Conservation (phyloP, 768 basidiomycete species). For the Crassisporium funariophilum region DNA sequence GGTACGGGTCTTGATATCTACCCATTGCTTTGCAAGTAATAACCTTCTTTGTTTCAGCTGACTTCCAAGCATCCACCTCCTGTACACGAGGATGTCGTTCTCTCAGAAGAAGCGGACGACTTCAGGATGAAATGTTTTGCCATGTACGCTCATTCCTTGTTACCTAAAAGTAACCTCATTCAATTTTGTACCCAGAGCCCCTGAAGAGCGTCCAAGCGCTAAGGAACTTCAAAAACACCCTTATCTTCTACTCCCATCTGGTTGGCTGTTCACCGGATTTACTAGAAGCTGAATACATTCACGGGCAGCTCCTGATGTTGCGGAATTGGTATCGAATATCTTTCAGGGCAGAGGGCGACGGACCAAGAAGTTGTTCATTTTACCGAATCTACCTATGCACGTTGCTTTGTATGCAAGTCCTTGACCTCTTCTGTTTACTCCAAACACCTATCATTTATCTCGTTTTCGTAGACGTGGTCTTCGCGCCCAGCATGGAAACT, state of each 20-base stretch:
- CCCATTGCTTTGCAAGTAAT: neutral
- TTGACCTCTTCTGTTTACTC: conserved; percentile 27
- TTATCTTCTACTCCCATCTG: conserved; percentile 71
- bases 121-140: conserved; percentile 91
- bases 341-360: too few relatives aligned
- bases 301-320: too few relatives aligned
- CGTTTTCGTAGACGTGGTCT: too few relatives aligned
- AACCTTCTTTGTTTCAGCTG: conserved; percentile 48
- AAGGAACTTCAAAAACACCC: conserved; percentile 77
- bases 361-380: too few relatives aligned
- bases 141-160: conserved; percentile 53
- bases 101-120: conserved; percentile 78
- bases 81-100: conserved; percentile 77
- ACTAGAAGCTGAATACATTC: conserved; percentile 44
- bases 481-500: too few relatives aligned
- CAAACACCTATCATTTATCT: conserved; percentile 21
- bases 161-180: conserved; percentile 4
- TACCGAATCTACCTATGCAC: too few relatives aligned
- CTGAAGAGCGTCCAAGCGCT: conserved; percentile 80
- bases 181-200: conserved; percentile 56
- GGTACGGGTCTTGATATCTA: conserved; percentile 45
- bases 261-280: conserved; percentile 76
- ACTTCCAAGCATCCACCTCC: conserved; percentile 86
- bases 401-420: too few relatives aligned
- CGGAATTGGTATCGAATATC: too few relatives aligned